Base-by-base conservation (phyloP, 768 basidiomycete species). In the Mrakia hoshinonis region DNA sequence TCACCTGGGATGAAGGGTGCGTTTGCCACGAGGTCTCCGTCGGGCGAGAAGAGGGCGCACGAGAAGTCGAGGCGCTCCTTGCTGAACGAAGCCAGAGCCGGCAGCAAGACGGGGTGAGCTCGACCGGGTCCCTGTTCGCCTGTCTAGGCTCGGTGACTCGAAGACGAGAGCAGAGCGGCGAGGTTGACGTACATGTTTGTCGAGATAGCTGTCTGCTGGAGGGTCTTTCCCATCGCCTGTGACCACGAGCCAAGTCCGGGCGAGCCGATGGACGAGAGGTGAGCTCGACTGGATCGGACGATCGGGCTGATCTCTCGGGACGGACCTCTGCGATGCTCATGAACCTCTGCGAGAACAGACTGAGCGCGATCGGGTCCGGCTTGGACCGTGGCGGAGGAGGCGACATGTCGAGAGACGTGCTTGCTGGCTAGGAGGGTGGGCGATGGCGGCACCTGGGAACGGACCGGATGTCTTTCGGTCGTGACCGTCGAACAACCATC, bases 341-440 rank as follows among this genome's bases (percentile, higher is more conserved):
- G 49, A 64, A 63, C 5, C 94, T 89, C 77, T 96, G 94, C 13
- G 92, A 90, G 76, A 96, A 97, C 65, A 98, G 85, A 1, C 92
- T 91, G 58, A 96, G 83, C 38, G 92, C 82, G 74, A 94, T 91
- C 0, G 91, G 90, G 78, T 95, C 92, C 13, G 90, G 87, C 61
- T 73, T 29, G 38, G 51, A 20, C 1, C 60, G 68, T 18, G 54
- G 39, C 10, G 13, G 49, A 29, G 63, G 63, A 20, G 55, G 39
- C 29, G 66, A 52, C 13, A 15, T 13, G n/a, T 22, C 26, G 18
- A 36, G 66, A 24, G 66, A 36, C 29, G 29, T 15, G 15, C 36
- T 39, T 34, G 52, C 31, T 55, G n/a, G 9, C 36, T 31, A 47
- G 48, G 38, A 39, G 43, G 61, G 22, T 43, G 43, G 43, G 6